These are phyloP conservation scores for Gloeopeniophorella convolvens DNA, from an alignment of 768 basidiomycete species.

Conservation along the genomic window DNA sequence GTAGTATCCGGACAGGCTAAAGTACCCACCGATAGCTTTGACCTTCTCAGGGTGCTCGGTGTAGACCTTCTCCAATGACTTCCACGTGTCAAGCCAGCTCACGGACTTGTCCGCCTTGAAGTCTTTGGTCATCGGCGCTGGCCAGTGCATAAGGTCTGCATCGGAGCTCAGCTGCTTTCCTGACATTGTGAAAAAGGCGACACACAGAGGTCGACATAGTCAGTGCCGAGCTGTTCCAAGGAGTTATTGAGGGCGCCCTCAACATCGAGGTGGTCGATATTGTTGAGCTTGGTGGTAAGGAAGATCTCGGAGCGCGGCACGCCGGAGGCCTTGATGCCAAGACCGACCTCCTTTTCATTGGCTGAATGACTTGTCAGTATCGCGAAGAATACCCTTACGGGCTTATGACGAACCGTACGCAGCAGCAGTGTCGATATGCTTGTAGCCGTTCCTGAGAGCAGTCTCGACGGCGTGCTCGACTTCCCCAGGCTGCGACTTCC, in stretches of 20 bases:
- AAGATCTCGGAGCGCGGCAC: conserved; percentile 70
- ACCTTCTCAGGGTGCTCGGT: conserved; percentile 63
- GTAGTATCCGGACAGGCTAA: no score
- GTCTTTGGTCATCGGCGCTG: conserved; percentile 60
- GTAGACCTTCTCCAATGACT: conserved; percentile 63
- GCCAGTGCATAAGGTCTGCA: conserved; percentile 77
- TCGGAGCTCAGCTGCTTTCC: neutral
- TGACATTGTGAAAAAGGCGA: neutral
- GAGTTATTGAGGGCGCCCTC: conserved; percentile 60
- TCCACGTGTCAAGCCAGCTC: conserved; percentile 77
- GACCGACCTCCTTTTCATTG: conserved; percentile 78
- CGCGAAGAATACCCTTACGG: neutral
- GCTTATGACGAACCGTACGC: conserved; percentile 38
- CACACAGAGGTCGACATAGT: conserved; percentile 76
- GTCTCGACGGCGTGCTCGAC: conserved; percentile 69
- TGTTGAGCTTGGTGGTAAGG: conserved; percentile 70
- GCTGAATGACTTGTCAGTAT: conserved; percentile 19
- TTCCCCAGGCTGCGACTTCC: conserved; percentile 64
- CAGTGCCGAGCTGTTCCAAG: conserved; percentile 60
- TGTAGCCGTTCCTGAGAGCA: conserved; percentile 72
- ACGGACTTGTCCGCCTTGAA: conserved; percentile 45
- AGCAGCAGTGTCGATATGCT: conserved; percentile 62
- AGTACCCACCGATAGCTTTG: conserved; percentile 58
- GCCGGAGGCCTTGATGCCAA: conserved; percentile 71
- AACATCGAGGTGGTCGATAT: conserved; percentile 52